Base-by-base conservation (phyloP, 2,329 filamentous ascomycete species). In the Apiospora saccharicola region DNA sequence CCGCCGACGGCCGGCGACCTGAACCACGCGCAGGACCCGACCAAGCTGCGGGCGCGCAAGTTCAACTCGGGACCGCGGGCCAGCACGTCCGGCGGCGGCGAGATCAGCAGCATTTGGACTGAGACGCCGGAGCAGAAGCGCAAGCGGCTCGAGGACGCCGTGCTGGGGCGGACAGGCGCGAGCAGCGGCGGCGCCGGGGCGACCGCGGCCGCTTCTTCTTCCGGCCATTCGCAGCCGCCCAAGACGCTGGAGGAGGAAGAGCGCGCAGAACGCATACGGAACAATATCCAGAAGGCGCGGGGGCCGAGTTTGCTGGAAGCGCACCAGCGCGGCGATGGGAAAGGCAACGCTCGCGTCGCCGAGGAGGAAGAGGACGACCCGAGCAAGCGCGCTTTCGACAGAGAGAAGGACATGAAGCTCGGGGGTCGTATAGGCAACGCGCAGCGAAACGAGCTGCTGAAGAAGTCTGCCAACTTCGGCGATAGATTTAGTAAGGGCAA, bases 101-200 rank as follows among this genome's bases (percentile, higher is more conserved):
- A 87, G 16, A 87, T 94, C 67, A 88, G 89, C 78, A 90, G 90
- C 30, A 90, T 96, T 61, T 98, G 96, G 96, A 95, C 94, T 0
- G 96, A 98, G 82, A 98, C 94, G 12, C 93, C 94, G 0, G 93
- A 96, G 80, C 90, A 98, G 82, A 97, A 97, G 81, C 90, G 93
- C 72, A 91, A 92, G 81, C 88, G 94, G 51, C 83, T 98, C 30
- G 91, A 93, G 77, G 91, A 97, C 80, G 90, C 96, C 70, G 93
- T 97, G 14, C 88, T 98, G 76, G 95, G 95, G 0, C 90, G 95
- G 3, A 83, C 84, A 24, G 83, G 83, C 72, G n/a, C 68, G 49
- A 83, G n/a, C 82, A 82, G 74, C 84, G 85, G 76, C 86, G 90
- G 43, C 82, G 82, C 67, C 37, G 37, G 37, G 89, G 77, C 30